Percentiles rank a stretch among this genome's conserved stretches.
Evolutionary conservation across 2,329 filamentous ascomycete species (phyloP).

Genomic region (Trichoderma pleuroti): DNA sequence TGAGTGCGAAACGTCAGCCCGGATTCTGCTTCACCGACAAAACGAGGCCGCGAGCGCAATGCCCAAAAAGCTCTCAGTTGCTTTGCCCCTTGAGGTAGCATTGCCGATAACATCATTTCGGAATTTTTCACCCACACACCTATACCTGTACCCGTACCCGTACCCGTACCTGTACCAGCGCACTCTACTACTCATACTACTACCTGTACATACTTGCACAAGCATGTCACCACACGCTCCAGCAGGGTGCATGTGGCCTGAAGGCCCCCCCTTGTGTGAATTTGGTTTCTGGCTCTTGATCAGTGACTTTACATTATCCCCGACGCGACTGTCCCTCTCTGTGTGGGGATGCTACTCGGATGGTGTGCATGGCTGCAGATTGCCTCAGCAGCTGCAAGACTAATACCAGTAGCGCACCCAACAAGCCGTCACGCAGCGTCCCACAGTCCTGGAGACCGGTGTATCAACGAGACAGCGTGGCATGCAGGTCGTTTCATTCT

Average conservation of each 20-base stretch:
- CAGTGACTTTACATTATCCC: neutral
- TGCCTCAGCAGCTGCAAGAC: neutral
- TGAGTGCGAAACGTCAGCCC: neutral
- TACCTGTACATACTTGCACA: neutral
- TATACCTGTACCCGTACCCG: neutral
- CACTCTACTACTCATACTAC: neutral
- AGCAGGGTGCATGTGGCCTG: neutral
- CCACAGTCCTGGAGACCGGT: conserved; percentile 14
- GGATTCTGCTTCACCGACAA: neutral
- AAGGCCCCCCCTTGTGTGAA: neutral
- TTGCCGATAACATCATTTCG: neutral
- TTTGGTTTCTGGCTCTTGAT: neutral
- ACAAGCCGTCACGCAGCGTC: conserved; percentile 9
- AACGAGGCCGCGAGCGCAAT: neutral
- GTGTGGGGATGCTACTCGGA: neutral
- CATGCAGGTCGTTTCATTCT: conserved; percentile 13
- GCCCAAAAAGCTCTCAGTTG: neutral
- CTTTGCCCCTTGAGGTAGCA: neutral
- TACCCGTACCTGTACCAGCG: neutral
- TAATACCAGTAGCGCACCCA: neutral
- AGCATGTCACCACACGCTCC: neutral
- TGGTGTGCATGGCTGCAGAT: neutral
- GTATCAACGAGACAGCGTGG: conserved; percentile 11
- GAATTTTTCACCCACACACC: neutral
- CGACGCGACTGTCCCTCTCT: neutral